Percentiles rank a stretch among this genome's conserved stretches.
phyloP scores from a whole-genome alignment of 345 rosid species.

The Lepidium didymum region DNA sequence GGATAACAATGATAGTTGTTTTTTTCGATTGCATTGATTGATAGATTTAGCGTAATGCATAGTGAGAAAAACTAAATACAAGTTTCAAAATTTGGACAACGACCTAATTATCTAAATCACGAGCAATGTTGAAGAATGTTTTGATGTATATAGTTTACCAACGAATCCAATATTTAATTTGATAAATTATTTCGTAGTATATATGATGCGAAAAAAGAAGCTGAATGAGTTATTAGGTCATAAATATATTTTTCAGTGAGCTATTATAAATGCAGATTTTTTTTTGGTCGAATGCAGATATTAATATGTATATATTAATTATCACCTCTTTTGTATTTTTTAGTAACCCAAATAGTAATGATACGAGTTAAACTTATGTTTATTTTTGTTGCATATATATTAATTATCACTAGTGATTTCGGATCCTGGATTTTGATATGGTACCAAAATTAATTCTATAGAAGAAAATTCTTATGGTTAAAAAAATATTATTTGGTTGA shows the following conservation, averaged over 20 bases:
- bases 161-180: slow-evolving; percentile 2
- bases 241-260: not conserved
- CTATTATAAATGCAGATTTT: too few relatives aligned
- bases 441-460: not conserved
- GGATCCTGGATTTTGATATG: not conserved
- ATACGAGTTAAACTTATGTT: too few relatives aligned
- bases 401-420: not conserved
- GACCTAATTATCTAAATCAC: slow-evolving; percentile 23
- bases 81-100: slow-evolving; percentile 6
- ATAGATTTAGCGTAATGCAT: not conserved
- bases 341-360: too few relatives aligned
- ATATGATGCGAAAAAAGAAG: not conserved
- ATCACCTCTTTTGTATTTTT: too few relatives aligned
- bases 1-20: slow-evolving; percentile 3
- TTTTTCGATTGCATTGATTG: not conserved
- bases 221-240: not conserved
- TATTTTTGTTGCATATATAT: not conserved
- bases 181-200: not conserved
- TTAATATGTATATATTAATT: too few relatives aligned
- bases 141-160: slow-evolving; percentile 28
- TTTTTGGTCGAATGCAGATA: too few relatives aligned
- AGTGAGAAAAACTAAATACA: not conserved
- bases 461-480: too few relatives aligned
- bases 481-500: too few relatives aligned
- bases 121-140: slow-evolving; percentile 24